Evolutionary conservation across 2,329 filamentous ascomycete species (phyloP), one percentile per base, ranked within the genome.

Genomic region (Aspergillus hiratsukae): DNA sequence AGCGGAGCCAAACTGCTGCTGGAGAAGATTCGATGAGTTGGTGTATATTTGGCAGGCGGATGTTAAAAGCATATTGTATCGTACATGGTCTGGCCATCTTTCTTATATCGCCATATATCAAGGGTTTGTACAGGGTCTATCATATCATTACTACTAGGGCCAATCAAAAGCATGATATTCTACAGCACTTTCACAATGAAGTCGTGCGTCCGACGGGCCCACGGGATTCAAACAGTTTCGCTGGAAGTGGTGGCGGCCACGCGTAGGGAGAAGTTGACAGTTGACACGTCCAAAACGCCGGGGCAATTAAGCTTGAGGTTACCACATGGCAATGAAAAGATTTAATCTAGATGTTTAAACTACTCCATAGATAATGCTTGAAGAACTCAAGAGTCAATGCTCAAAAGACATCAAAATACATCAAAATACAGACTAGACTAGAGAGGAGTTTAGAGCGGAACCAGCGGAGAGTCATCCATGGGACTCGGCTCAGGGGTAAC

Each of bases 1-100:
- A 80, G 78, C 35, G 79, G 79, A 46, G 78, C 72, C 7, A 74
- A 73, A 63, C 51, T 75, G 53, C 60, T 75, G 51, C 59, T 75
- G 49, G 67, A 69, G 62, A 75, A 73, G 68, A 68, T 74, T 40
- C 65, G 61, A 64, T 70, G 59, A 49, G 58, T 41, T 29, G 11
- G 35, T 19, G 19, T 49, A 46, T 50, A 35, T 52, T 21, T 37
- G 43, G 51, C 49, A 55, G 54, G 45, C 28, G 31, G 52, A 48
- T 40, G 48, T 46, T 50, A 17, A 37, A 37, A 37, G 31, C 31
- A 37, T 37, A 7, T 37, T 37, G 14, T 37, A 37, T 37, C 31
- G 14, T 37, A 37, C 31, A 37, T 37, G 31, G 31, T 1, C 31
- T 37, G 31, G 31, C 31, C 31, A 37, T 37, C 14, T 37, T 37